phyloP scores from a whole-genome alignment of 1,139 yeast species.

The Zygosaccharomyces sapae region DNA sequence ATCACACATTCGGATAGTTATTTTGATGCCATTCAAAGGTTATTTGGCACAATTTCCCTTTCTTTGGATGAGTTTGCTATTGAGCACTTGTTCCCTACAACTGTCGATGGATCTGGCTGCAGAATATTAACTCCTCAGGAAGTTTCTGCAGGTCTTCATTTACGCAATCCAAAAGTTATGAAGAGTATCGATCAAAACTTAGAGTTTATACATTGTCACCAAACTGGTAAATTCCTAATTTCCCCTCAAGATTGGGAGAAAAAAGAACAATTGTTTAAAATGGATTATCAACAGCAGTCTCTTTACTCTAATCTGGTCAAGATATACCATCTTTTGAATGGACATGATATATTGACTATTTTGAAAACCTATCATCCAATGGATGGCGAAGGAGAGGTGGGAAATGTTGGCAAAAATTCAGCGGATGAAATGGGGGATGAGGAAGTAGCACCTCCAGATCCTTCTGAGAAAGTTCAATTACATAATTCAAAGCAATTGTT shows the following conservation, averaged over 20 bases:
- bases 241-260: slow-evolving; percentile 9
- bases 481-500: slow-evolving; percentile 37
- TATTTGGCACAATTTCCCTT: slow-evolving; percentile 40
- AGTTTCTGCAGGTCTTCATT: slow-evolving; percentile 33
- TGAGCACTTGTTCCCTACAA: slow-evolving; percentile 44
- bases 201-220: slow-evolving; percentile 33
- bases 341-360: slow-evolving; percentile 14
- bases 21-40: slow-evolving; percentile 44
- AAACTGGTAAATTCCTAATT: slow-evolving; percentile 22
- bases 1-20: slow-evolving; percentile 56
- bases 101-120: slow-evolving; percentile 51
- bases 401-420: background rate
- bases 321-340: slow-evolving; percentile 13
- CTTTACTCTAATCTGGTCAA: slow-evolving; percentile 15
- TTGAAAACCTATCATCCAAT: slow-evolving; percentile 7
- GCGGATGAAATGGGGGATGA: background rate
- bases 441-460: background rate
- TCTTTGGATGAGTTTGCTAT: slow-evolving; percentile 36
- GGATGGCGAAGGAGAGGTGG: slow-evolving; percentile 3
- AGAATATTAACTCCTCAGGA: slow-evolving; percentile 32
- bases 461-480: slow-evolving; percentile 1
- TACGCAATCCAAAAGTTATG: slow-evolving; percentile 34
- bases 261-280: slow-evolving; percentile 10
- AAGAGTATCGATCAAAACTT: slow-evolving; percentile 34
- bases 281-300: slow-evolving; percentile 16